Percentiles rank a stretch among this genome's conserved stretches.
Conservation (phyloP, 2,329 filamentous ascomycete species). For the Westerdykella aurantiaca region DNA sequence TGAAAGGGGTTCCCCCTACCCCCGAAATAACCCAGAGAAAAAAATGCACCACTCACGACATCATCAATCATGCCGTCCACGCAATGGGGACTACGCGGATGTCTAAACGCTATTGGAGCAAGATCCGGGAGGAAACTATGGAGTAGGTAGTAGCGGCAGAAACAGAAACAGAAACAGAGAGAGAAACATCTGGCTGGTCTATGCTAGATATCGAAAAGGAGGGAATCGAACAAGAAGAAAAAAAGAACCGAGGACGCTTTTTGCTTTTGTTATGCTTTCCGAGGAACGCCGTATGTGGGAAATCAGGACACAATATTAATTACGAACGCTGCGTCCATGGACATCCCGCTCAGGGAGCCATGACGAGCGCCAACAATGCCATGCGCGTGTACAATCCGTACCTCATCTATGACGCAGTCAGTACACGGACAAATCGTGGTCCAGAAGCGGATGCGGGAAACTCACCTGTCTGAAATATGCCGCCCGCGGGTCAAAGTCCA, state of each 20-base stretch:
- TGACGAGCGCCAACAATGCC: conserved; percentile 89
- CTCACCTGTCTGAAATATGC: conserved; percentile 99
- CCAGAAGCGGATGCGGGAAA: conserved; percentile 17
- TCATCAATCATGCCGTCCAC: not conserved
- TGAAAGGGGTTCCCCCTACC: conserved; percentile 21
- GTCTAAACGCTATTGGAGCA: not conserved
- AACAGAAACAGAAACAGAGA: not conserved
- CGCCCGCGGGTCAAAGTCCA: conserved; percentile 93
- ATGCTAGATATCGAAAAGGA: no score
- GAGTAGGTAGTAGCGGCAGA: no score
- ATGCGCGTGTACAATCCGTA: conserved; percentile 98
- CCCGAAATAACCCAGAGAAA: conserved; percentile 9
- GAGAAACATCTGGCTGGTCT: no score
- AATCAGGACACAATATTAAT: not conserved
- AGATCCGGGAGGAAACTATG: not conserved
- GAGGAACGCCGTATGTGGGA: not conserved
- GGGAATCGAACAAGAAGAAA: no score
- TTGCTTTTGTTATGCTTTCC: not conserved
- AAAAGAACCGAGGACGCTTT: not conserved
- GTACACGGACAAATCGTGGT: conserved; percentile 21
- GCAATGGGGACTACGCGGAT: not conserved
- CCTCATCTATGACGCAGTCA: conserved; percentile 67
- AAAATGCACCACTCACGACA: not conserved
- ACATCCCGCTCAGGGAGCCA: conserved; percentile 50
- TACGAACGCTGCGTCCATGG: not conserved